Evolutionary conservation across 805 yeast genomes (phyloP).

Genomic region (Starmerella gropengiesseri): DNA sequence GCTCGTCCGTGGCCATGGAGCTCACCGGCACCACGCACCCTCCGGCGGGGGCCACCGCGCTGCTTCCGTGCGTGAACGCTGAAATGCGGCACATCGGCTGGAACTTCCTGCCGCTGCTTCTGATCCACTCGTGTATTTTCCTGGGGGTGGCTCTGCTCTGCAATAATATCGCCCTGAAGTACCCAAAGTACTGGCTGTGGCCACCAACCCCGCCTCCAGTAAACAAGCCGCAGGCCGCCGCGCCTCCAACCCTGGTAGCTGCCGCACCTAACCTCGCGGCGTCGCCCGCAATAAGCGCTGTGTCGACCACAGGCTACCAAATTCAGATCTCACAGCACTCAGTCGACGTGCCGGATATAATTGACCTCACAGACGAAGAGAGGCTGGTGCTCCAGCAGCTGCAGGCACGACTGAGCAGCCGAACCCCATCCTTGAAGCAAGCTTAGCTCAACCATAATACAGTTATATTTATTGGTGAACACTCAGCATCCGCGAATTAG

Average conservation of each 20-base stretch:
- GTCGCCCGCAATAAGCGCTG: background rate
- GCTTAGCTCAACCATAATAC: background rate
- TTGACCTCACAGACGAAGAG: constrained; percentile 6
- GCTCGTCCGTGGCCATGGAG: constrained; percentile 45
- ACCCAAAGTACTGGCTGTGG: constrained; percentile 47
- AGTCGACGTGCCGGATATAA: background rate
- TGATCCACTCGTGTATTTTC: constrained; percentile 41
- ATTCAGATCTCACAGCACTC: background rate
- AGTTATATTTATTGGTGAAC: background rate
- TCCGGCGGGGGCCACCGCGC: constrained; percentile 62
- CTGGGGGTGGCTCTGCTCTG: constrained; percentile 41
- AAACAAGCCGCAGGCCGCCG: too few species aligned
- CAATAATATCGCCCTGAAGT: constrained; percentile 43
- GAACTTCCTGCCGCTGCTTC: constrained; percentile 52
- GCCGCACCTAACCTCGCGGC: background rate
- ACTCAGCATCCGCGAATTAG: background rate
- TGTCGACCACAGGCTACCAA: background rate
- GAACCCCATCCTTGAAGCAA: background rate
- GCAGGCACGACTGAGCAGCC: background rate
- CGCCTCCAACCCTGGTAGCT: background rate
- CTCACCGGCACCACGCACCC: constrained; percentile 52
- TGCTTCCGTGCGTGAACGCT: constrained; percentile 43
- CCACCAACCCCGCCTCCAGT: constrained; percentile 7
- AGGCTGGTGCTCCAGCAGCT: background rate
- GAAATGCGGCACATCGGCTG: constrained; percentile 43